Base-by-base conservation (phyloP, 257 asterid genomes). In the Primulina tabacum region DNA sequence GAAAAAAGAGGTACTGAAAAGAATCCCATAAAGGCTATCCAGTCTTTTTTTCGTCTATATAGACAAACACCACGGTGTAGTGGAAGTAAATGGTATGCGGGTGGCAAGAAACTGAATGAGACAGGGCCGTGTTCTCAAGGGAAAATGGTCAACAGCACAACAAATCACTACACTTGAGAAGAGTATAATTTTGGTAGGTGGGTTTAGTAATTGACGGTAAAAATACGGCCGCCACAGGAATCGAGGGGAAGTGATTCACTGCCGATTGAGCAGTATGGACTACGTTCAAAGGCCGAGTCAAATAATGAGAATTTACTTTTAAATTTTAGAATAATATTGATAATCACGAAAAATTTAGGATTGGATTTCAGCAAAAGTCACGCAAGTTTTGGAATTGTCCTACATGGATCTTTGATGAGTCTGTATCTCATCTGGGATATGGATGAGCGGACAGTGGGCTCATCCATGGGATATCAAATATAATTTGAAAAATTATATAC, bases 131-230 rank as follows among this genome's bases (percentile, higher is more conserved):
- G 57, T 6, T 14, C 8, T 50, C 57, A 50, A 58, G 60, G 62
- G 58, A 11, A n/a, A 75, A 78, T 72, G 73, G 82, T 78, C 79
- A 73, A 63, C 60, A 62, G 75, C 78, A 75, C 63, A 34, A 70
- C 65, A 70, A 67, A 82, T 64, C 62, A 16, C 8, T 16, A 65
- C 67, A 71, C 73, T 60, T 60, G 34, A 60, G 69, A 69, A 62
- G 71, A 71, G 43, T 60, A 73, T 63, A 24, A 70, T 68, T 65
- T 70, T 50, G 84, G 81, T 76, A 65, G 83, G 83, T 83, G 82
- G 80, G 83, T 60, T 78, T 72, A 76, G 79, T 83, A 64, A 80
- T 76, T 74, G 69, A 71, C 74, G 43, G 67, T 50, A 34, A 62
- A 70, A 58, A 60, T 43, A 62, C 52, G 29, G 24, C 24, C 26